Base-by-base conservation (phyloP, 768 basidiomycete genomes). In the Trametes sanguinea region DNA sequence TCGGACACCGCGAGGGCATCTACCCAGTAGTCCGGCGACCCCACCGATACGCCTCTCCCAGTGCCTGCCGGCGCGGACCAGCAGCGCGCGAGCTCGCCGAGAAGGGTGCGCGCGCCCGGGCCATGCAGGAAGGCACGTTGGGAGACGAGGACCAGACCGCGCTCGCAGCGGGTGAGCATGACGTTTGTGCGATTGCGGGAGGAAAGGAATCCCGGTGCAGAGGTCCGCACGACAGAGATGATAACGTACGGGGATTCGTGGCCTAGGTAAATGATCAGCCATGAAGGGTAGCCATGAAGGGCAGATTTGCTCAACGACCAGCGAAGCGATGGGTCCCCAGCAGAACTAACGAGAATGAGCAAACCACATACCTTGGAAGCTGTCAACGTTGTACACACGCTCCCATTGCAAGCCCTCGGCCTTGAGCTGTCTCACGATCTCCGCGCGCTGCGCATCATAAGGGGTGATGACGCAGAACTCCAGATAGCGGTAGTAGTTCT, bases 221-320 rank as follows among this genome's bases (percentile, higher is more conserved):
- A 65, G 0, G 83, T 80, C 29, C 84, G 76, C 5, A 84, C 83
- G n/a, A 79, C 73, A 4, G 83, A 84, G 1, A 85, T 67, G 6
- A 85, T 67, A 7, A 85, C 75, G 59, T 76, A 83, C 40, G 79
- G 75, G 4, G 74, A 77, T 71, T 85, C 84, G 61, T 85, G 85
- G 0, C 84, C 83, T 83, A 22, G 61, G 4, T 22, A 7, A 30
- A 35, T 32, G 11, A 22, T 22, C 22, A 22, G 22, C 22, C 22
- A 22, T 22, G 22, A 22, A 22, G 22, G 22, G 22, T 22, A 22
- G 22, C 22, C 22, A 22, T 22, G 22, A 22, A 22, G 22, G 22
- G 22, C 22, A 22, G 22, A 22, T 22, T 22, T 22, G 22, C 22
- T 22, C 22, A 22, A 22, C 22, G 22, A 22, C 22, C 22, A 22